A percentile compares a stretch with the other conserved stretches of the same genome.
These are phyloP conservation scores for Mallotus repandus DNA, from an alignment of 441 rosid species.

Conservation along the genomic window DNA sequence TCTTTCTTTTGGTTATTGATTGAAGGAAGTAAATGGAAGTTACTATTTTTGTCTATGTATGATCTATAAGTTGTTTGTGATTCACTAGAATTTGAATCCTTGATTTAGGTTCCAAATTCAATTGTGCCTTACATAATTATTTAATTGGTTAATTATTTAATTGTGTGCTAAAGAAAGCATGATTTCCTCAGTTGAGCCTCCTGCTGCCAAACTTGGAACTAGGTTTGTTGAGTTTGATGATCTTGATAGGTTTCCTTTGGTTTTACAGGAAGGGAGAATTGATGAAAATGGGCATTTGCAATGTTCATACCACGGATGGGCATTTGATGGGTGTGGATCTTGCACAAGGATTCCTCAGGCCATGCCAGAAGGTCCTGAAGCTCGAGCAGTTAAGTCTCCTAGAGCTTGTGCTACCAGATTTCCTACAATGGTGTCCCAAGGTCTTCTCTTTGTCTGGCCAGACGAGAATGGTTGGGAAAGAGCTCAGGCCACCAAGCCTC, in stretches of 20 bases:
- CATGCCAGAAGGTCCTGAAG: conserved; percentile 80
- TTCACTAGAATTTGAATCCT: background rate
- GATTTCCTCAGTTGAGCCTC: background rate
- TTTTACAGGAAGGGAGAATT: conserved; percentile 71
- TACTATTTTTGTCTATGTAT: background rate
- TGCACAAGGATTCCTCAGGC: conserved; percentile 88
- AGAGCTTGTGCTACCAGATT: conserved; percentile 74
- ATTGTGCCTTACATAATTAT: background rate
- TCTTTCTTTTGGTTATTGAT: background rate
- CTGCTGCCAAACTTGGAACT: background rate
- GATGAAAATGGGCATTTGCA: conserved; percentile 91
- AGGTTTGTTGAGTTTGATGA: background rate
- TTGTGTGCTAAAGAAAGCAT: background rate
- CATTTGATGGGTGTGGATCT: conserved; percentile 84
- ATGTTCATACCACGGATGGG: conserved; percentile 98
- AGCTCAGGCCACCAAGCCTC: conserved; percentile 68
- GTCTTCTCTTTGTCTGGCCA: conserved; percentile 97
- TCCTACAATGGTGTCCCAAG: conserved; percentile 81
- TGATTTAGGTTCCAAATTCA: background rate
- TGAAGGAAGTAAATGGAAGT: background rate
- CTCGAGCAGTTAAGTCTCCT: conserved; percentile 73
- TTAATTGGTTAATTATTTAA: no score
- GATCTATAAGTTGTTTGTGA: background rate
- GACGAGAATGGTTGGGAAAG: conserved; percentile 84
- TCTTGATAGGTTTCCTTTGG: conserved; percentile 13